These are phyloP conservation scores for Triticum dicoccoides DNA, from an alignment of 176 grass and related monocot genomes.

Conservation along the genomic window DNA sequence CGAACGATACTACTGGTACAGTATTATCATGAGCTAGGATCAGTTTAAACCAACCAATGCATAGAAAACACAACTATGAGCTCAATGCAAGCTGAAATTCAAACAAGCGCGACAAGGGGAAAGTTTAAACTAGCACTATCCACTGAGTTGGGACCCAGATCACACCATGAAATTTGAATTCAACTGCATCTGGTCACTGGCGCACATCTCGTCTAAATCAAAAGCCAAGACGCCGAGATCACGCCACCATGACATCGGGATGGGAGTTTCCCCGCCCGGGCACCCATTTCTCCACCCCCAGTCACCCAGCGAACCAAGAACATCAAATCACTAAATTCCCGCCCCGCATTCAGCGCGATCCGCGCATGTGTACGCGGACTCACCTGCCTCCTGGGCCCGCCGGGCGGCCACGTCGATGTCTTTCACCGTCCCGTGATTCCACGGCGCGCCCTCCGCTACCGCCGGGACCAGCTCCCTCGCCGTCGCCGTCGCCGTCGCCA, in stretches of 20 bases:
- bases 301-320: neutral
- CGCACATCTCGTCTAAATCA: neutral
- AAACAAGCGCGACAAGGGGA: neutral
- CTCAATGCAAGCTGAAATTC: constrained; percentile 10
- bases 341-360: constrained; percentile 14
- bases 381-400: constrained; percentile 63
- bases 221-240: neutral
- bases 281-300: neutral
- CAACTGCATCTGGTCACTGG: constrained; percentile 5
- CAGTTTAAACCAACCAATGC: neutral
- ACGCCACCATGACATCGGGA: neutral
- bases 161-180: neutral
- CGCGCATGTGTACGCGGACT: constrained; percentile 5
- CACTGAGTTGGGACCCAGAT: neutral
- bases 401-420: constrained; percentile 41
- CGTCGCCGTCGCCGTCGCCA: neutral
- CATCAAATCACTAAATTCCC: neutral
- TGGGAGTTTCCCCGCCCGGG: neutral
- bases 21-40: neutral
- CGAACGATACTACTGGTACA: neutral
- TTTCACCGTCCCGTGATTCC: constrained; percentile 4
- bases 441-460: neutral
- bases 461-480: neutral
- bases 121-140: neutral
- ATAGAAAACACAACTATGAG: neutral